phyloP scores from a whole-genome alignment of 805 yeast genomes.

The Lipomyces mesembrius region DNA sequence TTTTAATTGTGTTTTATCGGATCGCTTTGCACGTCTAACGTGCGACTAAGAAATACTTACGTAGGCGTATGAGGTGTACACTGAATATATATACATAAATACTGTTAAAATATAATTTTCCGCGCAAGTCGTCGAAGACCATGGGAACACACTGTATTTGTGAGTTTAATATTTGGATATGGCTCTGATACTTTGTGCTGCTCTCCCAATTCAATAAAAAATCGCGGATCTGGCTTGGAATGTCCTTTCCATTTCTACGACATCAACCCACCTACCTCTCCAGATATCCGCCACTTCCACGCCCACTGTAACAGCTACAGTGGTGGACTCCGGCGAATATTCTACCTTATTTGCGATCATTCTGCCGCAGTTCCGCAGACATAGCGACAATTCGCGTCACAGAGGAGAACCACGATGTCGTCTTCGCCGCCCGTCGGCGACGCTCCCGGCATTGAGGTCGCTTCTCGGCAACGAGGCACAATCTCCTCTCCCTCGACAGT shows the following conservation, averaged over 20 bases:
- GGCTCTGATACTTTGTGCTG: not conserved
- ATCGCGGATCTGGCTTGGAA: not conserved
- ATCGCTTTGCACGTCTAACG: no score
- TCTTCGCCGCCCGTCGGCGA: not conserved
- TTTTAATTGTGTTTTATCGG: no score
- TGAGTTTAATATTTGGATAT: not conserved
- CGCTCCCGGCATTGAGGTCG: not conserved
- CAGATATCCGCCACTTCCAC: not conserved
- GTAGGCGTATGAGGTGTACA: no score
- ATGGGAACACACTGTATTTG: not conserved
- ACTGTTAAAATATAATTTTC: not conserved
- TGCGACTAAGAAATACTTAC: no score
- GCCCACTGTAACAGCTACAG: not conserved
- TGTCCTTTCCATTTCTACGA: not conserved
- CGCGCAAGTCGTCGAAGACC: not conserved
- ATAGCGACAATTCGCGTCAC: not conserved
- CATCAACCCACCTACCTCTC: not conserved
- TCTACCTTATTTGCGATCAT: not conserved
- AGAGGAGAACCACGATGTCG: not conserved
- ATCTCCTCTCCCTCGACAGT: not conserved
- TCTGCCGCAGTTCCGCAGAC: not conserved
- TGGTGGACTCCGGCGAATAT: not conserved
- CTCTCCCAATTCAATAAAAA: not conserved
- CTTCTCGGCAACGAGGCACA: not conserved
- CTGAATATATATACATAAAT: not conserved